These are phyloP conservation scores for Laburnicola sp. DNA, from an alignment of 2,329 filamentous ascomycete genomes.

Conservation along the genomic window DNA sequence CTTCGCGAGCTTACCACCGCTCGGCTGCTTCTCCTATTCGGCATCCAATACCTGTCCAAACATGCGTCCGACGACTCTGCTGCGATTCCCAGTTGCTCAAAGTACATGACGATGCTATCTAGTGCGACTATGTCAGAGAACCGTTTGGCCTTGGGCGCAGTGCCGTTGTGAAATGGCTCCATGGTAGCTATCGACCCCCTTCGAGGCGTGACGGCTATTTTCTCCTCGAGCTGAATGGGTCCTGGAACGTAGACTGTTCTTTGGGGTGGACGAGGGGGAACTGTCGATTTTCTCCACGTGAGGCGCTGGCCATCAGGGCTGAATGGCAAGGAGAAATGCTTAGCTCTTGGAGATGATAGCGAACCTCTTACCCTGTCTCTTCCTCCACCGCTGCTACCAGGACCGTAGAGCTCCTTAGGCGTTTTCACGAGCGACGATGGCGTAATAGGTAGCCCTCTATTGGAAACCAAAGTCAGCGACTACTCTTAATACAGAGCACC, in stretches of 20 bases:
- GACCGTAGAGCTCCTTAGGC: conserved; percentile 35
- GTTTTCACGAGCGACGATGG: conserved; percentile 35
- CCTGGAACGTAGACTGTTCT: conserved; percentile 46
- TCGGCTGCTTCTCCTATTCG: conserved; percentile 5
- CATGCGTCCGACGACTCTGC: conserved; percentile 30
- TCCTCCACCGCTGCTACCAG: too few species aligned
- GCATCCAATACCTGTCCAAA: conserved; percentile 40
- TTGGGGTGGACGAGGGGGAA: conserved; percentile 1
- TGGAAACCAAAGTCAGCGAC: too few species aligned
- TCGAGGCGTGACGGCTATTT: conserved; percentile 31
- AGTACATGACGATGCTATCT: conserved; percentile 49
- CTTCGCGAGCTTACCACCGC: not conserved
- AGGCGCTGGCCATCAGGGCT: conserved; percentile 15
- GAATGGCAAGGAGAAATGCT: conserved; percentile 18
- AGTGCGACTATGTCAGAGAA: conserved; percentile 31
- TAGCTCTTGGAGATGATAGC: conserved; percentile 13
- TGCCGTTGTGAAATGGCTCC: conserved; percentile 39
- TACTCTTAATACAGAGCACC: too few species aligned
- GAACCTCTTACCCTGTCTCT: conserved; percentile 1
- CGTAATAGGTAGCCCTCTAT: conserved; percentile 23
- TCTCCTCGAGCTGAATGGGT: conserved; percentile 46
- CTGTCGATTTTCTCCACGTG: conserved; percentile 1
- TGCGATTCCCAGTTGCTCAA: conserved; percentile 46
- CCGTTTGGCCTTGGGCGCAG: conserved; percentile 19
- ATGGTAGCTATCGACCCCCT: conserved; percentile 47